Conservation (phyloP, 768 basidiomycete genomes). For the Russula griseocarnosa region DNA sequence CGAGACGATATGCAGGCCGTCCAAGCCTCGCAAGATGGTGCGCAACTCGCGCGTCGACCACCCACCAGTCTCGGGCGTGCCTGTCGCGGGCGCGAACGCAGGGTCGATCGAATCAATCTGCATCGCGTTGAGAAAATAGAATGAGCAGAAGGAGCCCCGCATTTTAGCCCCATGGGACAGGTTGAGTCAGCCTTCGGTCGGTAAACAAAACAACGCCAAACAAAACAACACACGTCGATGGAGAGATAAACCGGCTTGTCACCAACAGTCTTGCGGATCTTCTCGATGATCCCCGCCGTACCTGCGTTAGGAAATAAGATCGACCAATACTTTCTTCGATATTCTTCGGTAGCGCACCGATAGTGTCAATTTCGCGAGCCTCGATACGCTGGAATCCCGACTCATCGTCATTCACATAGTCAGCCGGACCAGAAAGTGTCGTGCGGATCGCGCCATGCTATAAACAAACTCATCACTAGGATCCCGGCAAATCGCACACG, state of each 20-base stretch:
- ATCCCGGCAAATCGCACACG: conserved; percentile 50
- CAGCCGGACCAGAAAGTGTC: conserved; percentile 70
- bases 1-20: conserved; percentile 71
- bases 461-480: conserved; percentile 54
- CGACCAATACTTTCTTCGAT: neutral
- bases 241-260: conserved; percentile 71
- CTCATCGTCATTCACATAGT: conserved; percentile 72
- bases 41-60: conserved; percentile 83
- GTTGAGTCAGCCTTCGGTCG: conserved; percentile 1
- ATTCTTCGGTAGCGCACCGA: conserved; percentile 44
- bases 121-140: neutral
- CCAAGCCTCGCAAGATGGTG: conserved; percentile 69
- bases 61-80: conserved; percentile 80
- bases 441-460: conserved; percentile 87
- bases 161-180: no score
- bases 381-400: conserved; percentile 81
- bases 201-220: neutral
- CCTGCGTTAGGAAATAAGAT: conserved; percentile 38
- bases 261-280: conserved; percentile 76
- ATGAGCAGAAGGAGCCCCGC: no score
- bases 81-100: conserved; percentile 77
- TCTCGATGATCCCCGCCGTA: conserved; percentile 70
- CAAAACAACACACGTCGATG: conserved; percentile 52
- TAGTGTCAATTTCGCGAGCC: conserved; percentile 78
- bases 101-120: conserved; percentile 80